phyloP scores from a whole-genome alignment of 441 rosid species.

The Gossypium schwendimanii region DNA sequence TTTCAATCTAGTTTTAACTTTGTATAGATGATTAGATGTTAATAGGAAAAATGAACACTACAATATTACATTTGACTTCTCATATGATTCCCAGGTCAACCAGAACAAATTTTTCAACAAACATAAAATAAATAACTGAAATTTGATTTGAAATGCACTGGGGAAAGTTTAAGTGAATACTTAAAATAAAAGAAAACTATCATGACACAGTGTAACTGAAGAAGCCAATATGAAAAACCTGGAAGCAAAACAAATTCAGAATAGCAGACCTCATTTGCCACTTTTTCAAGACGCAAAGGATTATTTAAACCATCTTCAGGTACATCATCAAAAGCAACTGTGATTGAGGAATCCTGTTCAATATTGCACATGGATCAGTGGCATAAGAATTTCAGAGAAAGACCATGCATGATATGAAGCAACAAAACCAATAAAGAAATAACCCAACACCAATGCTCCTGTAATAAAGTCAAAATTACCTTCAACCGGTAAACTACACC shows the following conservation, averaged over 20 bases:
- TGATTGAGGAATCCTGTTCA: slow-evolving; percentile 69
- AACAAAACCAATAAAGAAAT: slow-evolving; percentile 7
- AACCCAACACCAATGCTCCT: background rate
- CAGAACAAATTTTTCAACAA: background rate
- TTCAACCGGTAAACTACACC: slow-evolving; percentile 72
- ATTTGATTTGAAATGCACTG: background rate
- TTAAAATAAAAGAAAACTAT: background rate
- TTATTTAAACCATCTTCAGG: slow-evolving; percentile 85
- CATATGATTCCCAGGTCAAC: background rate
- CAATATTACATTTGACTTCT: background rate
- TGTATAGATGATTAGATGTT: background rate
- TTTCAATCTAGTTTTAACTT: background rate
- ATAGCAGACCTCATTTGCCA: slow-evolving; percentile 73
- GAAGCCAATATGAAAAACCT: background rate
- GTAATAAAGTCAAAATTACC: slow-evolving; percentile 32
- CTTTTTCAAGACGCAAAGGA: slow-evolving; percentile 76
- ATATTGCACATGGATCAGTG: slow-evolving; percentile 13
- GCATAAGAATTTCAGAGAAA: slow-evolving; percentile 1
- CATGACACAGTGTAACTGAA: background rate
- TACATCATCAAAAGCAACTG: slow-evolving; percentile 79
- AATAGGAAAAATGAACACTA: background rate
- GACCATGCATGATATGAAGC: slow-evolving; percentile 9
- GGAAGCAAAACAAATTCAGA: background rate
- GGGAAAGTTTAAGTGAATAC: slow-evolving; percentile 8
- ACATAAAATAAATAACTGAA: background rate